These are phyloP conservation scores for Verticillium klebahnii DNA, from an alignment of 2,329 filamentous ascomycete species.

Conservation along the genomic window DNA sequence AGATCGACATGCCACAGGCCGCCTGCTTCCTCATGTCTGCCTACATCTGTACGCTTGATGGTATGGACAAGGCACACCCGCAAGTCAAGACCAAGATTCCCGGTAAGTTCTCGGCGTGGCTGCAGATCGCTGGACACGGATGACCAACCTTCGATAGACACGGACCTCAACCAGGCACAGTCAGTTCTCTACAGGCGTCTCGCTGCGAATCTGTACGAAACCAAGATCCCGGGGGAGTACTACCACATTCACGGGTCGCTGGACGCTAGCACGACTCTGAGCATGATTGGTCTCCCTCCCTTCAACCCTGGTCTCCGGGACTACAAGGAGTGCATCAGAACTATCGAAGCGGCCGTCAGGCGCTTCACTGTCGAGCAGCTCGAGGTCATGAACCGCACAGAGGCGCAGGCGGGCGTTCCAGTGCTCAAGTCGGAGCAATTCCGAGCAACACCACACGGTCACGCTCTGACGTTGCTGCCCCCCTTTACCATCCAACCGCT, in stretches of 20 bases:
- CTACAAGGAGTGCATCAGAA: conserved; percentile 47
- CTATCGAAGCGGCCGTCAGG: conserved; percentile 49
- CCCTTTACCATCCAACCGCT: conserved; percentile 38
- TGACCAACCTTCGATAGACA: conserved; percentile 39
- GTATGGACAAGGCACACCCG: conserved; percentile 42
- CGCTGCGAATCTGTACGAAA: conserved; percentile 62
- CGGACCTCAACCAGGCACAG: conserved; percentile 60
- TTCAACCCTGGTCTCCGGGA: conserved; percentile 52
- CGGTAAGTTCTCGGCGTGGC: conserved; percentile 7
- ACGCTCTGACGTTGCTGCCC: conserved; percentile 24
- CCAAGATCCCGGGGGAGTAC: conserved; percentile 52
- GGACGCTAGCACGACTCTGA: conserved; percentile 57
- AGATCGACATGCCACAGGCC: conserved; percentile 48
- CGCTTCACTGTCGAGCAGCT: conserved; percentile 45
- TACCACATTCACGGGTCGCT: conserved; percentile 67
- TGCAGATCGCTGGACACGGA: background rate
- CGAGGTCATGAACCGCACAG: conserved; percentile 44
- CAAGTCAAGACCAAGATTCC: conserved; percentile 31
- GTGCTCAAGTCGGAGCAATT: conserved; percentile 52
- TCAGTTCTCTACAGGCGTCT: conserved; percentile 61
- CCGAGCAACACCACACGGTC: conserved; percentile 42
- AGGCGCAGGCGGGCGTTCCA: conserved; percentile 49
- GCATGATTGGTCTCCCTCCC: conserved; percentile 59
- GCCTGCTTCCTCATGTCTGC: conserved; percentile 54
- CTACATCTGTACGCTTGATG: conserved; percentile 51